These are phyloP conservation scores for Quercus cerris DNA, from an alignment of 306 rosid species.

Conservation along the genomic window DNA sequence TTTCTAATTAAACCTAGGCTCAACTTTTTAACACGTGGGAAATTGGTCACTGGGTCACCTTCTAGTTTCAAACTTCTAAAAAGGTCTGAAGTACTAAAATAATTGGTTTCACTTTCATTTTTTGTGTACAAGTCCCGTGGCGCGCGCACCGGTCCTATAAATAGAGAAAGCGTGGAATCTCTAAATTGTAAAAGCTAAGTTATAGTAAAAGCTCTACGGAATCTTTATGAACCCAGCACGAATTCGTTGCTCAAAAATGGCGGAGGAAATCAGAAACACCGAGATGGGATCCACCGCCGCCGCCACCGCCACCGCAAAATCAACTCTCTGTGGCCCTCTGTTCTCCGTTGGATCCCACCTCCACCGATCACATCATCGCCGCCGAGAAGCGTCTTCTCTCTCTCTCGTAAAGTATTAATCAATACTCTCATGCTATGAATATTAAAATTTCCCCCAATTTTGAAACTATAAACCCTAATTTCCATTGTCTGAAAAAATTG, in stretches of 20 bases:
- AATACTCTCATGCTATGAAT: not conserved
- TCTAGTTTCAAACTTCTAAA: no score
- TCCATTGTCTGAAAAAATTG: no score
- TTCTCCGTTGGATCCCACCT: slow-evolving; percentile 86
- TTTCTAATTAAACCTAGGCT: no score
- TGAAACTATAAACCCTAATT: no score
- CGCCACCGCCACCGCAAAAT: slow-evolving; percentile 17
- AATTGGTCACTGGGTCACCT: no score
- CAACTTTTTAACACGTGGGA: no score
- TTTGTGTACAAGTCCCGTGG: no score
- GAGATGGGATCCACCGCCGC: slow-evolving; percentile 32
- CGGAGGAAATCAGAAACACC: slow-evolving; percentile 50
- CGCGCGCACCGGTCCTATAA: no score
- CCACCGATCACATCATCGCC: slow-evolving; percentile 74
- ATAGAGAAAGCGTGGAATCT: not conserved
- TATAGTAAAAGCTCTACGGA: no score
- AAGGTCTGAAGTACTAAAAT: no score
- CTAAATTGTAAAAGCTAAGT: not conserved
- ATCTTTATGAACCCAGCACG: slow-evolving; percentile 48
- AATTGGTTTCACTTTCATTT: no score
- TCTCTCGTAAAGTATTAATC: slow-evolving; percentile 70
- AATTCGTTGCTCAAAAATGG: slow-evolving; percentile 49
- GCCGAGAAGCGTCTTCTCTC: slow-evolving; percentile 91
- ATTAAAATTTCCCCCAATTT: no score
- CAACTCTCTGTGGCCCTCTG: slow-evolving; percentile 70